Evolutionary conservation across 768 basidiomycete genomes (phyloP), one percentile per base, ranked within the genome.

Genomic region (Leccinum uliginosum): DNA sequence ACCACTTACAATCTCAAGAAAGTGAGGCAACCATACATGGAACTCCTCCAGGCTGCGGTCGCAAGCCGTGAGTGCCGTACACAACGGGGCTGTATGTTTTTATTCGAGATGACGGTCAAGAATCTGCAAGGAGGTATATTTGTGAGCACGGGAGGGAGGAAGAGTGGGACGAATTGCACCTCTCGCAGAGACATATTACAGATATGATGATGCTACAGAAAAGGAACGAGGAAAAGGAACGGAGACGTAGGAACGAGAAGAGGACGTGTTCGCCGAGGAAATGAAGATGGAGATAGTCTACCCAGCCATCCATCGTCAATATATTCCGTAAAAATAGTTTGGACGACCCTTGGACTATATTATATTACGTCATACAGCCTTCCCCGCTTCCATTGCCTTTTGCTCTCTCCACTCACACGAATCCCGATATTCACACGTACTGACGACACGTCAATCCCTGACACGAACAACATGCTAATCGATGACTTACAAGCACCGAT

Each of bases 371-470:
- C 24, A 65, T 61, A 53, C 43, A 30, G 24, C 17, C 30, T 15
- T 34, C 8, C 24, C 45, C 26, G 60, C 55, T 49, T 83, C 82
- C 56, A 70, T 61, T 23, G 83, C 84, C 59, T 76, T 78, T 46
- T 61, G 55, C 48, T 74, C 75, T 59, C 90, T 76, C 91, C 91
- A 94, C 73, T 94, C 92, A 64, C 92, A 94, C 12, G 82, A 84
- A 3, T 78, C 72, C 30, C 73, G 72, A 65, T 91, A 93, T 71
- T 92, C 90, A 65, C 91, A 93, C 14, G 79, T 76, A 47, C 87
- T 87, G 52, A 44, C n/a, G 44, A 3, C 38, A 4, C 48, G 40
- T 26, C 43, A 24, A 29, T 40, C 38, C 17, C 29, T 15, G 50
- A 6, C 11, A 47, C n/a, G 17, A 27, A 29, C 7, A 4, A 51